Percentiles rank a stretch among this genome's conserved stretches.
These are phyloP conservation scores for Xanthoceras sorbifolium DNA, from an alignment of 345 rosid genomes.

Conservation along the genomic window DNA sequence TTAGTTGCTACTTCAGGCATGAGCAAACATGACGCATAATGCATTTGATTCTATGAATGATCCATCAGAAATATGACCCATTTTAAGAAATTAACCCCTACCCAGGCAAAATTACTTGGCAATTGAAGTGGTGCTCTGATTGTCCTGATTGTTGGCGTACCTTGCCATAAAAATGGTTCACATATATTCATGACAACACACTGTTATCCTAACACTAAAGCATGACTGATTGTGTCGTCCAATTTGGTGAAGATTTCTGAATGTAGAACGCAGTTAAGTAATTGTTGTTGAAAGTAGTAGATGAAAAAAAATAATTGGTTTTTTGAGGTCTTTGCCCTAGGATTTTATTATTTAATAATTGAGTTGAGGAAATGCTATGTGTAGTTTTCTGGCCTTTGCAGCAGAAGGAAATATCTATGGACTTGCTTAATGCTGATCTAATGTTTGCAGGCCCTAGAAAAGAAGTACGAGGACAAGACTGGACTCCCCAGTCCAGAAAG, in stretches of 20 bases:
- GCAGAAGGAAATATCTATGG: background rate
- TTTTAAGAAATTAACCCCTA: background rate
- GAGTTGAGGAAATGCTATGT: background rate
- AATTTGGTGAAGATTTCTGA: conserved; percentile 1
- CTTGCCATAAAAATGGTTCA: conserved; percentile 8
- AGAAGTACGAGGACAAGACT: conserved; percentile 72
- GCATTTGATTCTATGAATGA: background rate
- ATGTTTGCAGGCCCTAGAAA: conserved; percentile 66
- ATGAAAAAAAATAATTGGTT: background rate
- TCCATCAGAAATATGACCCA: background rate
- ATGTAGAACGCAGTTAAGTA: background rate
- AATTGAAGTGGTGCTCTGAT: background rate
- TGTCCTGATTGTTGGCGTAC: background rate
- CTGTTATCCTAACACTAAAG: background rate
- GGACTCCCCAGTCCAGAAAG: conserved; percentile 82
- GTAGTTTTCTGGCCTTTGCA: conserved; percentile 2
- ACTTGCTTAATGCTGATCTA: conserved; percentile 22
- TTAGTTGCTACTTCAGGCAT: background rate
- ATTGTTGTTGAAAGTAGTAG: background rate
- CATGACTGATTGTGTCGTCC: background rate
- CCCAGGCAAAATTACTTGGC: background rate
- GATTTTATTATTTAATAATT: background rate
- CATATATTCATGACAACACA: background rate
- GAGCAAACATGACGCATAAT: background rate
- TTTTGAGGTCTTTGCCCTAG: background rate